Conservation (phyloP, 2,329 filamentous ascomycete genomes). For the Atkinsonella texensis region DNA sequence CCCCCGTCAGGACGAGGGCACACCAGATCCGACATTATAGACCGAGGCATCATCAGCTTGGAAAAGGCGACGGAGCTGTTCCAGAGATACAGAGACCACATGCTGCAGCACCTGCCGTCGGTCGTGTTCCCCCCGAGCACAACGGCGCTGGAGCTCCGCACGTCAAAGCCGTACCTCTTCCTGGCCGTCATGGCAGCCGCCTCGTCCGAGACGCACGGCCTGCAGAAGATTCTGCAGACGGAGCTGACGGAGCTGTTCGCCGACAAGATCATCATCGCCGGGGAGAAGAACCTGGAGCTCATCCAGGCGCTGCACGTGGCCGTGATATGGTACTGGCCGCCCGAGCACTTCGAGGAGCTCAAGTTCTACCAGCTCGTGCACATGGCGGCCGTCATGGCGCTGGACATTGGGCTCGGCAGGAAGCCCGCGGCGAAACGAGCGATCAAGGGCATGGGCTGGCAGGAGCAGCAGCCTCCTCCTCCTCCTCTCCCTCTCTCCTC, state of each 20-base stretch:
- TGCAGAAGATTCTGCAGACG: constrained; percentile 51
- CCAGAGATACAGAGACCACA: constrained; percentile 44
- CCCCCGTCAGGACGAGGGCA: not conserved
- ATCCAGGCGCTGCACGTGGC: constrained; percentile 66
- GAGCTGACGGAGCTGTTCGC: constrained; percentile 64
- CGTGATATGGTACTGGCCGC: constrained; percentile 77
- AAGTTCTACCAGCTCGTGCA: constrained; percentile 86
- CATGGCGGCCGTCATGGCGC: constrained; percentile 67
- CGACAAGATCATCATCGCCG: constrained; percentile 60
- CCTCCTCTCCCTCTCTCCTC: constrained; percentile 9
- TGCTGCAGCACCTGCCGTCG: constrained; percentile 49
- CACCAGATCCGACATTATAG: constrained; percentile 35
- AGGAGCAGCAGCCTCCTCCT: constrained; percentile 19
- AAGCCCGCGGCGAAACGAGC: constrained; percentile 11
- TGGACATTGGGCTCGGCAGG: constrained; percentile 67
- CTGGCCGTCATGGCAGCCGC: constrained; percentile 58
- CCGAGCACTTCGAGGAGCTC: constrained; percentile 71
- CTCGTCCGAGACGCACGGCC: constrained; percentile 40
- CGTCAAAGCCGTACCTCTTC: constrained; percentile 53
- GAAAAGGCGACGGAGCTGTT: constrained; percentile 44
- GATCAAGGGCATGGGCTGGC: constrained; percentile 19
- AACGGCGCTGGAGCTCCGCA: constrained; percentile 43
- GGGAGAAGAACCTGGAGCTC: constrained; percentile 72
- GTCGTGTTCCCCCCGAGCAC: constrained; percentile 46
- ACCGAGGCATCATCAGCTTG: constrained; percentile 45